Evolutionary conservation across 768 basidiomycete genomes (phyloP).

Genomic region (Psilocybe subaeruginosa): DNA sequence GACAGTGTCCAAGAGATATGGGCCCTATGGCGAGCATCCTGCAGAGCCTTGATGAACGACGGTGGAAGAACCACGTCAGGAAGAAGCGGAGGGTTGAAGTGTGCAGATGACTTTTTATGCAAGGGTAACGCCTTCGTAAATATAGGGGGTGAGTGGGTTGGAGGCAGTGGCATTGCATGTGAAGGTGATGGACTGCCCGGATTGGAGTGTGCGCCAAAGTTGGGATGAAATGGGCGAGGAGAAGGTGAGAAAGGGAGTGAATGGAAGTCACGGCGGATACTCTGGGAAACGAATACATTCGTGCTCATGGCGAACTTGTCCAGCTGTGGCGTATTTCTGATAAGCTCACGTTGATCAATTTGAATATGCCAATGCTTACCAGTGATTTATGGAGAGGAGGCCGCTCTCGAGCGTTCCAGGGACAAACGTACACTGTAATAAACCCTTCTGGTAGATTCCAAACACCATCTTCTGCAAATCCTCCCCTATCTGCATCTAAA

Average conservation of each 20-base stretch:
- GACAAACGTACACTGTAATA: conserved; percentile 74
- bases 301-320: conserved; percentile 82
- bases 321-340: conserved; percentile 44
- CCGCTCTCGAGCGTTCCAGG: conserved; percentile 61
- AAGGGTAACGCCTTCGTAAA: conserved; percentile 30
- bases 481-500: background rate
- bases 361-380: conserved; percentile 42
- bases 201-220: conserved; percentile 33
- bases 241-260: conserved; percentile 29
- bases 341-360: background rate
- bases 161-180: conserved; percentile 25
- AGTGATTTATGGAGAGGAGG: conserved; percentile 67
- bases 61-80: conserved; percentile 28
- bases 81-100: conserved; percentile 19
- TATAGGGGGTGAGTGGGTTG: conserved; percentile 29
- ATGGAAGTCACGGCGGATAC: conserved; percentile 38
- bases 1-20: conserved; percentile 53
- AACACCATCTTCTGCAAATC: conserved; percentile 30
- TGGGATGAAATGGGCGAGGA: conserved; percentile 21
- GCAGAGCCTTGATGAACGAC: conserved; percentile 33
- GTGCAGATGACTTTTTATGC: conserved; percentile 18
- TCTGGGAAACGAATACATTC: conserved; percentile 52
- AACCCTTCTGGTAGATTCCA: conserved; percentile 72
- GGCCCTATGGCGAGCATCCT: conserved; percentile 35
- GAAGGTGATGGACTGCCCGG: conserved; percentile 29